Conservation (phyloP, 768 basidiomycete species). For the Russula virescens region DNA sequence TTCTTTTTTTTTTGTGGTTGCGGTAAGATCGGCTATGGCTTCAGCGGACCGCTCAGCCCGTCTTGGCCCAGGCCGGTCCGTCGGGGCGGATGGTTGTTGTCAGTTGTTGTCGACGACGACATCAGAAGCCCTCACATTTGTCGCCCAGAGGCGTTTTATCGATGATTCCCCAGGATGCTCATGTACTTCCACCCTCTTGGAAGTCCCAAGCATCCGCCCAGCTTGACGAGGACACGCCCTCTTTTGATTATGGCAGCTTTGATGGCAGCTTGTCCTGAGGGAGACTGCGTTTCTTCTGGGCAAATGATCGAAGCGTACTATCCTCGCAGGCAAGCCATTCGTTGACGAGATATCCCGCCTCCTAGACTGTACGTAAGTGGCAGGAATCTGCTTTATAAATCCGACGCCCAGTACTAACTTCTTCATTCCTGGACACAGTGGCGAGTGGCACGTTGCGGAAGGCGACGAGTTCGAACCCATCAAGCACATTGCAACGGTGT, state of each 20-base stretch:
- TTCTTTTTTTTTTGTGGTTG: no score
- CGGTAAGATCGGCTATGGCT: no score
- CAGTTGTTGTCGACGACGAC: no score
- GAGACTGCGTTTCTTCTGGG: constrained; percentile 88
- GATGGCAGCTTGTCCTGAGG: no score
- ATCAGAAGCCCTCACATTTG: no score
- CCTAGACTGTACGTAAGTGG: constrained; percentile 81
- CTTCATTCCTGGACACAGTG: constrained; percentile 40
- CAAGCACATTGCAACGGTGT: constrained; percentile 84
- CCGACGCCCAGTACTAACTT: neutral
- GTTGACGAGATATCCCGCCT: constrained; percentile 89
- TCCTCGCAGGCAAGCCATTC: constrained; percentile 93
- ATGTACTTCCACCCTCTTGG: constrained; percentile 57
- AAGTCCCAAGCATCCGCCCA: constrained; percentile 71
- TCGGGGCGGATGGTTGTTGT: no score
- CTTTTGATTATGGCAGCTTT: constrained; percentile 56
- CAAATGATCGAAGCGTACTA: constrained; percentile 71
- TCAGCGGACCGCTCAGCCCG: neutral
- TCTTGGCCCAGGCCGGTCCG: no score
- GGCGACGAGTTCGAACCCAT: constrained; percentile 76
- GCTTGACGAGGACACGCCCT: constrained; percentile 78
- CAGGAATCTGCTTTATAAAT: neutral
- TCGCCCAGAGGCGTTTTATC: no score
- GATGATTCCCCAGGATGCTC: neutral
- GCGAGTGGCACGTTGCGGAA: constrained; percentile 91